Percentiles rank a stretch among this genome's conserved stretches.
phyloP scores from a whole-genome alignment of 352 stramenopile species.

The Aphanomyces astaci region DNA sequence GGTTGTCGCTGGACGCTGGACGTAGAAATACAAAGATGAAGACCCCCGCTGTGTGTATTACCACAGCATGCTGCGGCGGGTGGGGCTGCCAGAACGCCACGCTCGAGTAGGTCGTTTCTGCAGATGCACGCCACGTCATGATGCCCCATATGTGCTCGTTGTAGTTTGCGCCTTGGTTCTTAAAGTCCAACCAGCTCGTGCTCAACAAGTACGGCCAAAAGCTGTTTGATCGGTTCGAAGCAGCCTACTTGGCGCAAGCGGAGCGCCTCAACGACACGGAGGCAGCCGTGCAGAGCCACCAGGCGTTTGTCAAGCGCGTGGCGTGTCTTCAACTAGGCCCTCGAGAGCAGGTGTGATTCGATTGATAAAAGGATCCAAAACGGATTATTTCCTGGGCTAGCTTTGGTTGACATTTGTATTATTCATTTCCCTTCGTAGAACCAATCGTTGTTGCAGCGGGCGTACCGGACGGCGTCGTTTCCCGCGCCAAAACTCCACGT shows the following conservation, averaged over 20 bases:
- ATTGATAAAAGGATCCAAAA: too few species aligned
- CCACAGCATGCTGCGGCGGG: constrained; percentile 64
- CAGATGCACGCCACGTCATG: background rate
- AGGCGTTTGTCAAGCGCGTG: constrained; percentile 36
- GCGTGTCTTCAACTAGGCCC: constrained; percentile 31
- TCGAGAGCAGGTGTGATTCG: constrained; percentile 8
- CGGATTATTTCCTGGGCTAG: too few species aligned
- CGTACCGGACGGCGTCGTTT: constrained; percentile 67
- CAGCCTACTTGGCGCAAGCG: constrained; percentile 46
- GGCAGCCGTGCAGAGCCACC: constrained; percentile 46
- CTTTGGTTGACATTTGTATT: too few species aligned
- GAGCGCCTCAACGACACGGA: constrained; percentile 57
- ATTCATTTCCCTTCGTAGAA: too few species aligned
- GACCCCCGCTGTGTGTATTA: constrained; percentile 64
- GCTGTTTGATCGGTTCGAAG: constrained; percentile 57
- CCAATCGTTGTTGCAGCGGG: constrained; percentile 46
- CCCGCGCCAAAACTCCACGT: constrained; percentile 28
- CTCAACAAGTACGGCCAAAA: constrained; percentile 60
- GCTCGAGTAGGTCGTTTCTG: constrained; percentile 35
- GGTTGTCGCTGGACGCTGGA: background rate
- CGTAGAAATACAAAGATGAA: constrained; percentile 52
- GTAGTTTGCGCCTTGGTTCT: constrained; percentile 62
- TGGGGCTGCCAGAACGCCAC: constrained; percentile 60
- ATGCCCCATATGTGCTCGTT: background rate
- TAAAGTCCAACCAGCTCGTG: constrained; percentile 63